Conservation (phyloP, 2,329 filamentous ascomycete genomes). For the Microdochium trichocladiopsis region DNA sequence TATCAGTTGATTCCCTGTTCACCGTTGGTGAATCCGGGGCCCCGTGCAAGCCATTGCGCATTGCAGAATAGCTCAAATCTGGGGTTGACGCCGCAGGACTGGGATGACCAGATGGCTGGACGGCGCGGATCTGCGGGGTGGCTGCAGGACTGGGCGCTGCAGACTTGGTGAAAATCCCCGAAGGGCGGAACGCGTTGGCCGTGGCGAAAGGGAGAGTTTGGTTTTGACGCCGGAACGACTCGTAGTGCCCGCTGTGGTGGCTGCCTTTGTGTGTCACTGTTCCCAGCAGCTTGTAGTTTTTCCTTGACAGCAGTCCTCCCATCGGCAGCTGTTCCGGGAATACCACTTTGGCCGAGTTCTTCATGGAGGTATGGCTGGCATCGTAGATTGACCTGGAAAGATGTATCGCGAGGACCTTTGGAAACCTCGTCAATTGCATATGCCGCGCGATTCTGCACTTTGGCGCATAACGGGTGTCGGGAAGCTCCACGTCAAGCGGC, state of each 20-base stretch:
- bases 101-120: slow-evolving; percentile 22
- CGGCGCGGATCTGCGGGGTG: slow-evolving; percentile 35
- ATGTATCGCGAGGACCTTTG: slow-evolving; percentile 85
- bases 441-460: slow-evolving; percentile 81
- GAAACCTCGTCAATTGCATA: slow-evolving; percentile 80
- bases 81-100: slow-evolving; percentile 40
- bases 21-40: slow-evolving; percentile 16
- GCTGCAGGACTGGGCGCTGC: slow-evolving; percentile 41
- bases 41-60: neutral
- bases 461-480: slow-evolving; percentile 67
- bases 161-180: slow-evolving; percentile 63
- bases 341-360: slow-evolving; percentile 89
- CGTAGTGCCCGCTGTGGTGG: slow-evolving; percentile 94
- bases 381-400: slow-evolving; percentile 92
- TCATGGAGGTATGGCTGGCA: slow-evolving; percentile 66
- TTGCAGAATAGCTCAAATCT: slow-evolving; percentile 31
- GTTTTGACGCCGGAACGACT: slow-evolving; percentile 86
- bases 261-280: slow-evolving; percentile 93
- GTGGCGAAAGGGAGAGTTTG: slow-evolving; percentile 75
- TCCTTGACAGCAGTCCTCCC: slow-evolving; percentile 70
- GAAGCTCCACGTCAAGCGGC: slow-evolving; percentile 66
- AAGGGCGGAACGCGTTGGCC: slow-evolving; percentile 68
- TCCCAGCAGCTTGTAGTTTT: slow-evolving; percentile 76
- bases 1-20: slow-evolving; percentile 12
- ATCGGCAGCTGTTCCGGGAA: slow-evolving; percentile 85